Base-by-base conservation (phyloP, 441 rosid species). In the Bruguiera hainesii region DNA sequence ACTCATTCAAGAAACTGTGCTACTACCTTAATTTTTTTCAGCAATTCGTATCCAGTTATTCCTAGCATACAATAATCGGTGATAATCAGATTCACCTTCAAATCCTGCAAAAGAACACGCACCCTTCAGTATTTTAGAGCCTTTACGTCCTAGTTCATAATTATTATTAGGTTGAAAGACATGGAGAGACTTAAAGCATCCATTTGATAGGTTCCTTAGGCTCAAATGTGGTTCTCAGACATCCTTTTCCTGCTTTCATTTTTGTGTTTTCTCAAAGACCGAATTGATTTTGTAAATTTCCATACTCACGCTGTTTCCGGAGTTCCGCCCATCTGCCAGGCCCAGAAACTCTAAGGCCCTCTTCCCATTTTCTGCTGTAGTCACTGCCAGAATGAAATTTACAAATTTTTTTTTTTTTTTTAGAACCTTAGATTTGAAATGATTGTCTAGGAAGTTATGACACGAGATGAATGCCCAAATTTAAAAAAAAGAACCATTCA, bases 41-140 rank as follows among this genome's bases (percentile, higher is more conserved):
- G 78, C 11, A 88, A 84, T 69, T 90, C 94, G 75, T 86, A 85
- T 29, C 90, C 89, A 7, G 92, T 88, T 87, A 90, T 88, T 66
- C 84, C 94, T 19, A 89, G 93, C 93, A 89, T 89, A 52, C 86
- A 85, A 39, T 87, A 89, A 75, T 87, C 91, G 33, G 96, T 87
- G 46, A 87, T 84, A 29, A 88, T 85, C 73, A 90, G 66, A 72
- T 81, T 83, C n/a, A 86, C 86, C 68, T 79, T 75, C 18, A 81
- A 68, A 42, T 75, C 81, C 71, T 79, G 75, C 62, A 64, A 53
- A 53, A 23, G 16, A 53, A 55, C 25, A n/a, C 3, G 1, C 18
- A 25, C 26, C 21, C 9, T 25, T 30, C 48, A 13, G 16, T 13
- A 42, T 3, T 33, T 33, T 42, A 42, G 48, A 42, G 18, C 18